Base-by-base conservation (phyloP, 2,329 filamentous ascomycete genomes). In the Cladosporium sp. region DNA sequence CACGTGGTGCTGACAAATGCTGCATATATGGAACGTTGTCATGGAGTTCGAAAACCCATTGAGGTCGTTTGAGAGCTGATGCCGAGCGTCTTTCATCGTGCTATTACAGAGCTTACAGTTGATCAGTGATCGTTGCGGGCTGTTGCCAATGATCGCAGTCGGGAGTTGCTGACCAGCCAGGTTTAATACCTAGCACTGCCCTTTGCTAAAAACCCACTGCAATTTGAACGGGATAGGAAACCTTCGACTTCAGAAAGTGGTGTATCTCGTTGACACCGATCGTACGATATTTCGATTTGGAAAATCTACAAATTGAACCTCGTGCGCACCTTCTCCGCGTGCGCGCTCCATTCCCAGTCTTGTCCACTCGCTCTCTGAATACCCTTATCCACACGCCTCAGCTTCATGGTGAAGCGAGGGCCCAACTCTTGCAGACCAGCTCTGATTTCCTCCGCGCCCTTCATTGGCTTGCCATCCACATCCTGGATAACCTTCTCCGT, bases 321-420 rank as follows among this genome's bases (percentile, higher is more conserved):
- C 65, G 93, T 97, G 68, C 94, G 82, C 70, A 89, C 81, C 79
- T 97, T 97, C 78, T 99, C 94, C 87, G 94, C 95, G 71, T 86
- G 86, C 10, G 89, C 88, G 77, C 96, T 95, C 94, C 94, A 99
- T 72, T 97, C 85, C 93, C 94, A 97, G 70, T 96, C 90, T 65
- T 91, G 83, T 36, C 91, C 90, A 73, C 84, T 86, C 47, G 74
- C 87, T 78, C 73, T 85, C 78, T 79, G 90, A 63, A 99, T 89
- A 0, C 92, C 93, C 75, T 91, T 92, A 71, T 97, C 93, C 42
- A 97, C 87, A 67, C 94, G 85, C 65, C 92, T 84, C 68, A 99
- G 76, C 78, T 97, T 97, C 63, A 97, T 75, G 2, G 89, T 93
- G 77, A 94, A 81, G 66, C 86, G 80, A 7, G 91, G 92, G 0